Evolutionary conservation across 805 yeast species (phyloP).

Genomic region (Zygotorulaspora chibaensis): DNA sequence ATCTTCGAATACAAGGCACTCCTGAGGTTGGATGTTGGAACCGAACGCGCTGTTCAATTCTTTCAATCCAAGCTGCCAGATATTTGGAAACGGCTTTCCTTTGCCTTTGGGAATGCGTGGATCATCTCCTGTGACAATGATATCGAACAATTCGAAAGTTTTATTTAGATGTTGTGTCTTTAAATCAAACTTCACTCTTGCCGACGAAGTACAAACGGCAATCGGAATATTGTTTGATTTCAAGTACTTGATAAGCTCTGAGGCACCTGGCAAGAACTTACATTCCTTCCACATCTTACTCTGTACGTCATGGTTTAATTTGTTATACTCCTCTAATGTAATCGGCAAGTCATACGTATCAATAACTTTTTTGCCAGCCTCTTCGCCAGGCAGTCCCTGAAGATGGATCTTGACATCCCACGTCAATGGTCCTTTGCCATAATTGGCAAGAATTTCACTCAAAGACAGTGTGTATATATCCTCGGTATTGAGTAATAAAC

Average conservation of each 20-base stretch:
- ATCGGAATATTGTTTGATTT: slow-evolving; percentile 58
- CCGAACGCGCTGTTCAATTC: slow-evolving; percentile 56
- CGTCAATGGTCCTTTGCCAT: slow-evolving; percentile 73
- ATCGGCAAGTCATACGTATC: slow-evolving; percentile 64
- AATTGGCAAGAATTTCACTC: slow-evolving; percentile 58
- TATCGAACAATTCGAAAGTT: slow-evolving; percentile 65
- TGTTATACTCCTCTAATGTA: slow-evolving; percentile 60
- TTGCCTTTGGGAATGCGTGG: slow-evolving; percentile 73
- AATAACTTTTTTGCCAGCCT: slow-evolving; percentile 60
- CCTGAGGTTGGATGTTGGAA: slow-evolving; percentile 56
- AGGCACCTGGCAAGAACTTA: slow-evolving; percentile 79
- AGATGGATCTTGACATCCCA: slow-evolving; percentile 87
- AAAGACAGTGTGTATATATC: slow-evolving; percentile 81
- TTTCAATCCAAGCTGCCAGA: slow-evolving; percentile 78
- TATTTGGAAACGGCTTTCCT: slow-evolving; percentile 93
- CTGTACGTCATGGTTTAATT: slow-evolving; percentile 49
- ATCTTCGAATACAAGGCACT: slow-evolving; percentile 90
- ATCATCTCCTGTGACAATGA: slow-evolving; percentile 86
- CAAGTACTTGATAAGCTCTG: slow-evolving; percentile 57
- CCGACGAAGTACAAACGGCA: slow-evolving; percentile 88
- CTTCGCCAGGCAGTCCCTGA: slow-evolving; percentile 89
- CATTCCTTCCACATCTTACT: slow-evolving; percentile 56
- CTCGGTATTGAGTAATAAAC: slow-evolving; percentile 86
- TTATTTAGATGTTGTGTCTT: slow-evolving; percentile 68
- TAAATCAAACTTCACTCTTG: slow-evolving; percentile 50